Conservation (phyloP, 2,329 filamentous ascomycete species). For the Pseudogymnoascus sp. region DNA sequence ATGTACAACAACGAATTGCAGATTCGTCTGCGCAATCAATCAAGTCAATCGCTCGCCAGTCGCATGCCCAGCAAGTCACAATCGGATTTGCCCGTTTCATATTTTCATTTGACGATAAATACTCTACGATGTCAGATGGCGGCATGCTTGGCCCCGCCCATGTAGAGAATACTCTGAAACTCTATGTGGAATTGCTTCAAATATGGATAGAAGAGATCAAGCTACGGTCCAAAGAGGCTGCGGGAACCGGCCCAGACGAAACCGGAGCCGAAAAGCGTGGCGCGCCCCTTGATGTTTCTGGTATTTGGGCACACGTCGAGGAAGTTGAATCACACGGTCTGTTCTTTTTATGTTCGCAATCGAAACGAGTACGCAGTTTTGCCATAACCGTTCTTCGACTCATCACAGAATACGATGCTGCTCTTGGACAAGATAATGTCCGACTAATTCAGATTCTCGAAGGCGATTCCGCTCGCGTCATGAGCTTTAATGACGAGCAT, state of each 20-base stretch:
- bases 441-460: slow-evolving; percentile 89
- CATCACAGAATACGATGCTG: slow-evolving; percentile 87
- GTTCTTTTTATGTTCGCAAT: slow-evolving; percentile 96
- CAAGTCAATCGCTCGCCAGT: slow-evolving; percentile 89
- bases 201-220: slow-evolving; percentile 98
- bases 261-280: slow-evolving; percentile 59
- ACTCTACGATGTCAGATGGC: slow-evolving; percentile 95
- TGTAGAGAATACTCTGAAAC: slow-evolving; percentile 83
- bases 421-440: slow-evolving; percentile 63
- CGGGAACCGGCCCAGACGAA: slow-evolving; percentile 55
- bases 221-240: slow-evolving; percentile 68
- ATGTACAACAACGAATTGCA: slow-evolving; percentile 87
- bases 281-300: slow-evolving; percentile 73
- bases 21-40: slow-evolving; percentile 84
- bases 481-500: slow-evolving; percentile 87
- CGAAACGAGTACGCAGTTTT: slow-evolving; percentile 76
- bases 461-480: slow-evolving; percentile 75
- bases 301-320: slow-evolving; percentile 86
- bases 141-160: slow-evolving; percentile 90
- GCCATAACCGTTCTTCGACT: slow-evolving; percentile 86
- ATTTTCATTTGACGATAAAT: slow-evolving; percentile 95
- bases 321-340: slow-evolving; percentile 93
- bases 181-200: slow-evolving; percentile 87
- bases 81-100: slow-evolving; percentile 97
- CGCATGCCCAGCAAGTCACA: slow-evolving; percentile 87